A percentile compares a stretch with the other conserved stretches of the same genome.
phyloP scores from a whole-genome alignment of 2,329 filamentous ascomycete species.

The Aspergillus sp. region DNA sequence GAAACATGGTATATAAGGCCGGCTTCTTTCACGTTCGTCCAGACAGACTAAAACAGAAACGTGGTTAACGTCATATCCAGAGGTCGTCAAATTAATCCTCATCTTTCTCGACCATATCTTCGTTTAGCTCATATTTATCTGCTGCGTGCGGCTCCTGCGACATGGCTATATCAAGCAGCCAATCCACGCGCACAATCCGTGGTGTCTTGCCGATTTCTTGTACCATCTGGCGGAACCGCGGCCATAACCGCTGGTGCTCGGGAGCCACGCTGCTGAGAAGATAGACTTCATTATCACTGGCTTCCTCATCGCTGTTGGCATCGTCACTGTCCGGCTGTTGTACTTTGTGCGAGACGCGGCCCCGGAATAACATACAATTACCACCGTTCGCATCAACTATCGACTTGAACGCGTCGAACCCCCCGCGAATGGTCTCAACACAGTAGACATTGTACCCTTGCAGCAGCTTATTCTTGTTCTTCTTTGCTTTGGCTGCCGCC shows the following conservation, averaged over 20 bases:
- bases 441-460: slow-evolving; percentile 74
- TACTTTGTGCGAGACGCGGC: slow-evolving; percentile 61
- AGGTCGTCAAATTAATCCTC: slow-evolving; percentile 5
- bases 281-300: slow-evolving; percentile 66
- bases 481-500: slow-evolving; percentile 61
- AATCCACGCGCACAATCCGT: slow-evolving; percentile 74
- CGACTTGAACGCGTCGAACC: slow-evolving; percentile 71
- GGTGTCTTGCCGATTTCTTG: slow-evolving; percentile 69
- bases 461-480: slow-evolving; percentile 69
- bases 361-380: slow-evolving; percentile 67
- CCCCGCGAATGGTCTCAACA: slow-evolving; percentile 68
- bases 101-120: slow-evolving; percentile 22
- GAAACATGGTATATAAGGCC: neutral
- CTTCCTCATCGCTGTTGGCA: slow-evolving; percentile 50
- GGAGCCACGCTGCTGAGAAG: slow-evolving; percentile 62
- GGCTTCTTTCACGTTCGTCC: neutral
- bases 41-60: neutral
- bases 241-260: slow-evolving; percentile 68
- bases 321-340: slow-evolving; percentile 40
- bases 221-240: slow-evolving; percentile 71
- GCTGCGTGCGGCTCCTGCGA: slow-evolving; percentile 67
- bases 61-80: neutral
- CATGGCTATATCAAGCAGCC: slow-evolving; percentile 86
- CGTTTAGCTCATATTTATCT: slow-evolving; percentile 48
- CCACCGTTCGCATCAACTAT: slow-evolving; percentile 89